phyloP scores from a whole-genome alignment of 1,284 basidiomycete genomes.

The Austroboletus novae-zelandiae region DNA sequence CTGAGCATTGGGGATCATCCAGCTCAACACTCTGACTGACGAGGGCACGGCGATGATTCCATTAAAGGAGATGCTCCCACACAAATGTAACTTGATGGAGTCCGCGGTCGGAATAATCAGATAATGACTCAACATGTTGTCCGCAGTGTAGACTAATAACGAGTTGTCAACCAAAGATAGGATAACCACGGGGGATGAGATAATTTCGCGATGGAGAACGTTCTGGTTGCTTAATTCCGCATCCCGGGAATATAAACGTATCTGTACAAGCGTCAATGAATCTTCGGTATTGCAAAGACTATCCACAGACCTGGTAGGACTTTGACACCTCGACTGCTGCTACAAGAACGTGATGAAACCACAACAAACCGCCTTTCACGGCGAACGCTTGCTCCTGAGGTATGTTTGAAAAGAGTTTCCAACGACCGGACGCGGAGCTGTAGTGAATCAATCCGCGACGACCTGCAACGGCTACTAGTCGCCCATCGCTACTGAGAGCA shows the following conservation, averaged over 20 bases:
- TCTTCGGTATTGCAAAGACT: neutral
- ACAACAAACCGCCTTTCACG: conserved; percentile 90
- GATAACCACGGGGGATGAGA: conserved; percentile 78
- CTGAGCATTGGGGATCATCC: conserved; percentile 94
- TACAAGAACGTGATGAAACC: conserved; percentile 97
- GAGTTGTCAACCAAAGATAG: conserved; percentile 94
- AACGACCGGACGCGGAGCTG: conserved; percentile 89
- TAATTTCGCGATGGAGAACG: conserved; percentile 79
- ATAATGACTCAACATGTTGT: conserved; percentile 94
- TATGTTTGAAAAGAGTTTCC: conserved; percentile 87
- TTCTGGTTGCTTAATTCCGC: conserved; percentile 85
- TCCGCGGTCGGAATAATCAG: conserved; percentile 85
- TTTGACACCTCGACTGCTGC: conserved; percentile 84
- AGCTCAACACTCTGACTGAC: conserved; percentile 89
- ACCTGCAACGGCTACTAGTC: conserved; percentile 92
- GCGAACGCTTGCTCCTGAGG: conserved; percentile 88
- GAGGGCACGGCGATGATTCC: conserved; percentile 87
- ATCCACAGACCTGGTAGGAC: conserved; percentile 65
- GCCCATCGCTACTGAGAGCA: conserved; percentile 87
- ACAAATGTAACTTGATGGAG: conserved; percentile 83
- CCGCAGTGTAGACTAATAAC: conserved; percentile 94
- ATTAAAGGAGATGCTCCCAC: conserved; percentile 93
- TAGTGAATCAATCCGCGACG: conserved; percentile 91
- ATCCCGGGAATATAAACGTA: conserved; percentile 95
- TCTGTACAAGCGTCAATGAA: conserved; percentile 35